Conservation (phyloP, 1,284 basidiomycete species). For the Macrocystidia cucumis region DNA sequence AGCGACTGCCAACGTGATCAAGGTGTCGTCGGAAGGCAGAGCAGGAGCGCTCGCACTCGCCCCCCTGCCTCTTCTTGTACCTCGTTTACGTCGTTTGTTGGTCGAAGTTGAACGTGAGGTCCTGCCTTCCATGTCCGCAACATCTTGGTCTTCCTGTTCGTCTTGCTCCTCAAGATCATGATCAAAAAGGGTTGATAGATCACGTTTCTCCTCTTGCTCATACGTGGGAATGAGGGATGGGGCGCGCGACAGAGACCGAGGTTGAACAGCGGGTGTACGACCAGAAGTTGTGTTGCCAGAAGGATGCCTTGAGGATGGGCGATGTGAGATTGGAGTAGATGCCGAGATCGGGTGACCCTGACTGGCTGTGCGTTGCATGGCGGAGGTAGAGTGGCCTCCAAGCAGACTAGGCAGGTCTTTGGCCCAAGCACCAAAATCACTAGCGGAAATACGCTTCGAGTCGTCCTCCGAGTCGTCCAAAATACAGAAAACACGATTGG, state of each 20-base stretch:
- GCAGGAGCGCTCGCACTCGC: constrained; percentile 18
- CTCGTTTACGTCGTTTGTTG: constrained; percentile 72
- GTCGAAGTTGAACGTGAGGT: constrained; percentile 54
- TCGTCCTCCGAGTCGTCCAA: constrained; percentile 52
- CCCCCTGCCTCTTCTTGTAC: constrained; percentile 66
- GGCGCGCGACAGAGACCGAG: constrained; percentile 52
- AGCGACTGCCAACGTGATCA: constrained; percentile 69
- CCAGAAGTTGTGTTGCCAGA: constrained; percentile 32
- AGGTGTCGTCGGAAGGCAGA: constrained; percentile 40
- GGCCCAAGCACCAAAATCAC: constrained; percentile 84
- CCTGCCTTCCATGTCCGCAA: constrained; percentile 23
- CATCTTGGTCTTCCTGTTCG: constrained; percentile 24
- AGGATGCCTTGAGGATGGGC: constrained; percentile 55
- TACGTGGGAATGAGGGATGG: constrained; percentile 51
- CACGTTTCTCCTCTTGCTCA: constrained; percentile 34
- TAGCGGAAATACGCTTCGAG: constrained; percentile 64
- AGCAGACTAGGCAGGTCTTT: constrained; percentile 73
- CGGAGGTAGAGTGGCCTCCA: constrained; percentile 24
- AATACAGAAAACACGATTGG: constrained; percentile 83
- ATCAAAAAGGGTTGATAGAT: constrained; percentile 45
- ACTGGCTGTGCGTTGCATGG: constrained; percentile 42
- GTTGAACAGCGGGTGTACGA: constrained; percentile 40
- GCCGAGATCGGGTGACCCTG: constrained; percentile 53
- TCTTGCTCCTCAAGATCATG: constrained; percentile 38
- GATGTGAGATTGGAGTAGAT: constrained; percentile 58